Percentiles rank a stretch among this genome's conserved stretches.
Conservation (phyloP, 805 yeast species). For the Candida ficus region DNA sequence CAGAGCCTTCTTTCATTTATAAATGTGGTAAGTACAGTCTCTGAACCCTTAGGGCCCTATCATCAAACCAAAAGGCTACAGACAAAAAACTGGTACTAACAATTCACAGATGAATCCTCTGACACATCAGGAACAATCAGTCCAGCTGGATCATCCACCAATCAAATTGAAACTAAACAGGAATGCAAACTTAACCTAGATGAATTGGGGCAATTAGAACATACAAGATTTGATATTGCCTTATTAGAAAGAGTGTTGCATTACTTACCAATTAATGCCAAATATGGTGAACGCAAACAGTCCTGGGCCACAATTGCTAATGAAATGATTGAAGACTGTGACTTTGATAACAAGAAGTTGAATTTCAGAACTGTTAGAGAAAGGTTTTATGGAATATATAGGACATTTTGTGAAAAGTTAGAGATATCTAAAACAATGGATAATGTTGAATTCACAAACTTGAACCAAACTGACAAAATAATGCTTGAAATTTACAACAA, state of each 20-base stretch:
- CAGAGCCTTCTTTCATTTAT: constrained; percentile 4
- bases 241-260: constrained; percentile 2
- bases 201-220: no score
- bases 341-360: background rate
- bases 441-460: background rate
- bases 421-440: background rate
- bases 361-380: constrained; percentile 5
- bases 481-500: constrained; percentile 1
- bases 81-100: no score
- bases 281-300: constrained; percentile 5
- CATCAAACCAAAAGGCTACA: no score
- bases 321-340: background rate
- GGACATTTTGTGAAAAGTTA: background rate
- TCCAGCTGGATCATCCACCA: no score
- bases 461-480: background rate
- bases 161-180: no score
- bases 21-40: no score
- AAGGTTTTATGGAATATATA: constrained; percentile 7
- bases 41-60: no score
- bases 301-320: constrained; percentile 3
- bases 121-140: background rate
- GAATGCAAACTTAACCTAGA: no score
- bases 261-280: constrained; percentile 7
- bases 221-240: background rate
- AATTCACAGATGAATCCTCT: background rate